phyloP scores from a whole-genome alignment of 139 green algal genomes.

The Coccomyxa sp. region DNA sequence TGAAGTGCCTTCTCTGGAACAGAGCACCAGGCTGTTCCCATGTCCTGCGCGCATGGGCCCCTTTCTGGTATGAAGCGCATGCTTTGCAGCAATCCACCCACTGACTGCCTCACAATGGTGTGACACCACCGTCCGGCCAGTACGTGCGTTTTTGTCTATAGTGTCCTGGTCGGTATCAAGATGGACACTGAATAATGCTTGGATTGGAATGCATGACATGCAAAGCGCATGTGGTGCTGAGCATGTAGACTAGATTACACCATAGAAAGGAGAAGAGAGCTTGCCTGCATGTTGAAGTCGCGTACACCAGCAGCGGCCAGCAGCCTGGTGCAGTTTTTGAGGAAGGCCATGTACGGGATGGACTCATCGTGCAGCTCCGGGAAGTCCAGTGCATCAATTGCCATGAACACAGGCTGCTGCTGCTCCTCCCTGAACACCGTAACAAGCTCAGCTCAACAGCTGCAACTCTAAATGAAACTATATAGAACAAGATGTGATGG shows the following conservation, averaged over 20 bases:
- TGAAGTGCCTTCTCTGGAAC: too few species aligned
- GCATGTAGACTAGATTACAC: neutral
- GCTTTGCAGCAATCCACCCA: too few species aligned
- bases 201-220: neutral
- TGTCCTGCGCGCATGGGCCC: too few species aligned
- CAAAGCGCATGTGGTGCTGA: neutral
- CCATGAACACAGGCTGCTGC: slow-evolving; percentile 79
- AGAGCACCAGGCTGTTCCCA: too few species aligned
- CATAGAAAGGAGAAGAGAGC: neutral
- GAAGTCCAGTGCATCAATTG: slow-evolving; percentile 82
- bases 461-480: neutral
- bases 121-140: too few species aligned
- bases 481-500: neutral
- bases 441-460: neutral
- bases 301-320: slow-evolving; percentile 68
- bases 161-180: too few species aligned
- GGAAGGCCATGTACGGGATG: slow-evolving; percentile 76
- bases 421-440: slow-evolving; percentile 70
- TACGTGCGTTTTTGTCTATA: too few species aligned
- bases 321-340: slow-evolving; percentile 57
- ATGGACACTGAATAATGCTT: too few species aligned
- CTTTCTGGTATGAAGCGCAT: too few species aligned
- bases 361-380: slow-evolving; percentile 93
- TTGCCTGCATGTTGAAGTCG: slow-evolving; percentile 81
- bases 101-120: too few species aligned